Conservation (phyloP, 1,139 yeast genomes). For the Diutina siamensis region DNA sequence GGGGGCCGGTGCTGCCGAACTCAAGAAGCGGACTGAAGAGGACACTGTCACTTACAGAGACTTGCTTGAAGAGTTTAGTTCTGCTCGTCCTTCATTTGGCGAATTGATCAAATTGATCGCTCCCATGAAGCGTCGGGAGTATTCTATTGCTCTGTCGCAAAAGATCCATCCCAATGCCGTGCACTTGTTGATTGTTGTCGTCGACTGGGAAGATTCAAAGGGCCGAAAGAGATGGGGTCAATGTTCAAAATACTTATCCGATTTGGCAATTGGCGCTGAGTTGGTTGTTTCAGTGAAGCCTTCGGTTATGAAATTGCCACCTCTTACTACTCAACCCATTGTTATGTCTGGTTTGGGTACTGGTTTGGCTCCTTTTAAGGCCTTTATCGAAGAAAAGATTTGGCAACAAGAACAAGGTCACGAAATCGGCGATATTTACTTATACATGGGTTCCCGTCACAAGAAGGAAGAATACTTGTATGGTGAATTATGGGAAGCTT, state of each 20-base stretch:
- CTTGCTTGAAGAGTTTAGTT: constrained; percentile 64
- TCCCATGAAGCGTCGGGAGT: constrained; percentile 93
- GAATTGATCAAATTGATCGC: constrained; percentile 66
- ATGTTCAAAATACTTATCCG: constrained; percentile 83
- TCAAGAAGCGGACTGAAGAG: constrained; percentile 78
- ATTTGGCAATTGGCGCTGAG: constrained; percentile 69
- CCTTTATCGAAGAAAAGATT: constrained; percentile 88
- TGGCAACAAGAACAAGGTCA: constrained; percentile 87
- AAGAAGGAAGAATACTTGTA: constrained; percentile 90
- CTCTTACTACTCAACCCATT: constrained; percentile 76
- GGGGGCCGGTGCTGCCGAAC: constrained; percentile 75
- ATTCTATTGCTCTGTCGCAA: constrained; percentile 97
- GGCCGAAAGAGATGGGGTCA: constrained; percentile 90
- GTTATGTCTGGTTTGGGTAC: constrained; percentile 98
- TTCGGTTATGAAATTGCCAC: constrained; percentile 93
- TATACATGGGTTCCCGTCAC: constrained; percentile 92
- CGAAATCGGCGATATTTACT: constrained; percentile 80
- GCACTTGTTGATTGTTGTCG: constrained; percentile 87
- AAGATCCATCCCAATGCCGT: constrained; percentile 84
- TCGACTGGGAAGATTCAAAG: constrained; percentile 84
- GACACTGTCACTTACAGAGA: constrained; percentile 78
- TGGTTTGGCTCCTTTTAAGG: constrained; percentile 97
- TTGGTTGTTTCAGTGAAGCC: constrained; percentile 93
- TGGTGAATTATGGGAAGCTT: constrained; percentile 97
- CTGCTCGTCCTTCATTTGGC: constrained; percentile 70